Base-by-base conservation (phyloP, 495 filamentous ascomycete species). In the Parathielavia hyrcaniae region DNA sequence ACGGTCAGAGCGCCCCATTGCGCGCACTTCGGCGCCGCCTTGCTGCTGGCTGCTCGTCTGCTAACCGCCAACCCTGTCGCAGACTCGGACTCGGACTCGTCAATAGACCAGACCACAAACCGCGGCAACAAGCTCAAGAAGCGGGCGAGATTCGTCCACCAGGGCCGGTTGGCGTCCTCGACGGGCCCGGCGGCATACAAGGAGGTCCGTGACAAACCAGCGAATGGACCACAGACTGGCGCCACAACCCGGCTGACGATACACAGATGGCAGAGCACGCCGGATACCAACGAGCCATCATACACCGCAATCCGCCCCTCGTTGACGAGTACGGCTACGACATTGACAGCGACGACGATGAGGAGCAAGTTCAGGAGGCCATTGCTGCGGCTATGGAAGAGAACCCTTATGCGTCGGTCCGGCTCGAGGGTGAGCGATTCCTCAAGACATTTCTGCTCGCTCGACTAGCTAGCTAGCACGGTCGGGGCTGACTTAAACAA, bases 41-140 rank as follows among this genome's bases (percentile, higher is more conserved):
- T 30, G 26, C 26, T 30, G 26, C 32, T 2, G 32, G n/a, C 22
- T 34, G 16, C 9, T n/a, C 38, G 35, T 19, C 20, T 12, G 20
- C 55, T 63, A 51, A 58, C 62, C 34, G 45, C 12, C 14, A 19
- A 13, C 34, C 22, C 20, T 41, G 52, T 30, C 14, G 26, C 67
- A 96, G 91, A 87, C 49, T 88, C 88, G 45, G 91, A 92, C 65
- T 89, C 89, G 20, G 93, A 97, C 70, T 87, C 89, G 61, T 81
- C 85, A 44, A 88, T 93, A 65, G 80, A 83, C 43, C 81, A 84
- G 67, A 83, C 83, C 52, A 91, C 88, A 9, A 97, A 96, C 71
- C 88, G 92, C 65, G 90, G 89, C 47, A 88, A 96, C 69, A 99
- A 96, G 69, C 80, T 97, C 57, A 88, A 88, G 72, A 86, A 81